phyloP scores from a whole-genome alignment of 163 green algal species.

The Scenedesmus sp. region DNA sequence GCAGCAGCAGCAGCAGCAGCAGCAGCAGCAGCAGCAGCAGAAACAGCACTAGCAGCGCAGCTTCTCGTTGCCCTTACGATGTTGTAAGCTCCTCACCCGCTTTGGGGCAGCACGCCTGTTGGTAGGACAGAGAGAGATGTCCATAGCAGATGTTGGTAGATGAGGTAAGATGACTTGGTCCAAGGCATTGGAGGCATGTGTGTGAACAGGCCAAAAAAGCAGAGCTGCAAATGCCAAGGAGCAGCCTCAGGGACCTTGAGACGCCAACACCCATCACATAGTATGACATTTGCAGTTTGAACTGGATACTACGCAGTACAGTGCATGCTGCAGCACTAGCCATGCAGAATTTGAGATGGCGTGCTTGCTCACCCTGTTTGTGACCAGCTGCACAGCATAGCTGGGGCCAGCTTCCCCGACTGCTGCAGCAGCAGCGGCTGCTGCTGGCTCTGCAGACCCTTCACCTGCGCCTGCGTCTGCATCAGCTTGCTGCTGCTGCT shows the following conservation, averaged over 20 bases:
- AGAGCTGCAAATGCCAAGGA: too few relatives aligned
- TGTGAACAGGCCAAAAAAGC: too few relatives aligned
- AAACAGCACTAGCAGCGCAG: slow-evolving; percentile 53
- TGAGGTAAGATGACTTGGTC: too few relatives aligned
- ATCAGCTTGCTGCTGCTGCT: background rate
- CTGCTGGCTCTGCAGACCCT: background rate
- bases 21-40: too few relatives aligned
- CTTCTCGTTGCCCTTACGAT: slow-evolving; percentile 90
- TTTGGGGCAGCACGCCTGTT: background rate
- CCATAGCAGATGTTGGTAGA: too few relatives aligned
- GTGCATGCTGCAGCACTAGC: background rate
- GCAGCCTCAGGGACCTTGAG: too few relatives aligned
- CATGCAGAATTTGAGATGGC: background rate
- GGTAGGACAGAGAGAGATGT: too few relatives aligned
- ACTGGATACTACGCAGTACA: too few relatives aligned
- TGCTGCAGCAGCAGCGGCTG: slow-evolving; percentile 31
- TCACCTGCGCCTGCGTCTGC: background rate
- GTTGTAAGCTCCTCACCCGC: slow-evolving; percentile 81
- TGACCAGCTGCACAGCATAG: slow-evolving; percentile 59
- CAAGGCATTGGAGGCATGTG: too few relatives aligned
- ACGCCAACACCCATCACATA: too few relatives aligned
- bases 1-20: too few relatives aligned
- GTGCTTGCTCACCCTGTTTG: slow-evolving; percentile 31
- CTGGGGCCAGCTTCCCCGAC: background rate
- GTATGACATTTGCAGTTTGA: too few relatives aligned